These are phyloP conservation scores for Mycena latifolia DNA, from an alignment of 768 basidiomycete species.

Conservation along the genomic window DNA sequence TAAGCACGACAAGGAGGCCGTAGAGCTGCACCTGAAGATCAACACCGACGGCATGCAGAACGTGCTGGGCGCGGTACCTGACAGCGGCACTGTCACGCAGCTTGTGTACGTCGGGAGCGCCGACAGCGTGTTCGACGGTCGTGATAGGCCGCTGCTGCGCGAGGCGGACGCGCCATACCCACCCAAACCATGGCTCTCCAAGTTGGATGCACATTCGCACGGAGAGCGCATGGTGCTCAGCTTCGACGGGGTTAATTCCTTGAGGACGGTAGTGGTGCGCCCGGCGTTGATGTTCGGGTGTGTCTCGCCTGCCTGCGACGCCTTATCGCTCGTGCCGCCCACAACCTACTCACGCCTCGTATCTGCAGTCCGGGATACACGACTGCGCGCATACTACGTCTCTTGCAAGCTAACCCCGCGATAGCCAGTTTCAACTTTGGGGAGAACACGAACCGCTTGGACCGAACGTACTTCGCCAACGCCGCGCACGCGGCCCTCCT, in stretches of 20 bases:
- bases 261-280: constrained; percentile 22
- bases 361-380: constrained; percentile 45
- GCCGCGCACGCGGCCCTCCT: constrained; percentile 67
- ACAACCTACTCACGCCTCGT: too few relatives aligned
- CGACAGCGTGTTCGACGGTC: constrained; percentile 18
- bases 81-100: constrained; percentile 3
- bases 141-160: constrained; percentile 13
- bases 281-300: constrained; percentile 23
- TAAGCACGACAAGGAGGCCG: constrained; percentile 35
- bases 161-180: constrained; percentile 22
- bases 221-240: too few relatives aligned
- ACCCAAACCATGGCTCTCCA: not conserved
- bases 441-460: constrained; percentile 57
- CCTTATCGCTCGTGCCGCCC: too few relatives aligned
- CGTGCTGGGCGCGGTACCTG: constrained; percentile 9
- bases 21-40: too few relatives aligned
- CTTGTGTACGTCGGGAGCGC: constrained; percentile 18
- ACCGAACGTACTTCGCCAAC: too few relatives aligned
- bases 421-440: constrained; percentile 56
- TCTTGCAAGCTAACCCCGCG: not conserved
- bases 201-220: not conserved
- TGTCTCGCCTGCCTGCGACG: too few relatives aligned
- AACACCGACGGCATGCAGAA: too few relatives aligned
- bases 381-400: constrained; percentile 55
- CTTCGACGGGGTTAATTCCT: constrained; percentile 12